Evolutionary conservation across 2,329 filamentous ascomycete genomes (phyloP).

Genomic region (Berkeleyomyces basicola): DNA sequence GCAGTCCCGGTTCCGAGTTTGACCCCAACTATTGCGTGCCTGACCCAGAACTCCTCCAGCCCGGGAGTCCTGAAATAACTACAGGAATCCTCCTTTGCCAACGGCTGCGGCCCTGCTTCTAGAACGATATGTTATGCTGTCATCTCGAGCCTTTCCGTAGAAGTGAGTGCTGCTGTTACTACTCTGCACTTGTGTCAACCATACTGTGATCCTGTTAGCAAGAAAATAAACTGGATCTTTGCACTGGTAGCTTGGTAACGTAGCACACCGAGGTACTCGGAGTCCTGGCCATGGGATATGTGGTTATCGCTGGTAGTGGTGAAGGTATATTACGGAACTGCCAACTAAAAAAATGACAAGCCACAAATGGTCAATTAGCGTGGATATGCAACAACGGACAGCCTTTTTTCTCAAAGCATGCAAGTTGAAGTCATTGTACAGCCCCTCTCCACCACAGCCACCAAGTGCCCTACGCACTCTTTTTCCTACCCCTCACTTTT

Average conservation of each 20-base stretch:
- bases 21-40: too few species aligned
- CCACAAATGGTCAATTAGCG: too few species aligned
- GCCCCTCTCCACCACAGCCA: slow-evolving; percentile 1
- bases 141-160: too few species aligned
- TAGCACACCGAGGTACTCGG: background rate
- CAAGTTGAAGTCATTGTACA: slow-evolving; percentile 1
- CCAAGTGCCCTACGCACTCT: background rate
- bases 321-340: background rate
- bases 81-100: too few species aligned
- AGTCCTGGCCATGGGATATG: background rate
- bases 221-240: background rate
- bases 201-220: background rate
- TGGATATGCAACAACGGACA: background rate
- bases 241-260: background rate
- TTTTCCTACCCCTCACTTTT: background rate
- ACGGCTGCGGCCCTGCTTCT: too few species aligned
- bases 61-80: too few species aligned
- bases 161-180: too few species aligned
- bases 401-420: background rate
- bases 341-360: background rate
- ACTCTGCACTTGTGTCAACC: background rate
- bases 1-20: too few species aligned
- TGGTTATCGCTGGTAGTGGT: background rate
- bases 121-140: too few species aligned
- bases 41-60: too few species aligned